Percentiles rank a stretch among this genome's conserved stretches.
These are phyloP conservation scores for Iris macrosiphon DNA, from an alignment of 106 monocot species.

Conservation along the genomic window DNA sequence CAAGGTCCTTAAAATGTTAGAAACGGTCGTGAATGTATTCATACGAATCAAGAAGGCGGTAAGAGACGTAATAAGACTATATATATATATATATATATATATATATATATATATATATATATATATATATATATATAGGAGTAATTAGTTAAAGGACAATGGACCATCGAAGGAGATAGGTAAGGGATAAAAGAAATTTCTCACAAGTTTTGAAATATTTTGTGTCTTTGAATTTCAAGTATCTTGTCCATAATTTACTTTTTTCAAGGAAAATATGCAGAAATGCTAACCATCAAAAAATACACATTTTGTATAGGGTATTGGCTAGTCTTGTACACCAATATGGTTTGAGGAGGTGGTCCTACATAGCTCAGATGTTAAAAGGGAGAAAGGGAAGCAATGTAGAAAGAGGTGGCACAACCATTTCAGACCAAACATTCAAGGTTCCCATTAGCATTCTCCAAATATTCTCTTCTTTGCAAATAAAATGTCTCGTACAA, in stretches of 20 bases:
- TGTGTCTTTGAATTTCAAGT: background rate
- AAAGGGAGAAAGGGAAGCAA: conserved; percentile 77
- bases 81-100: too few relatives aligned
- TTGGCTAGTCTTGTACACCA: conserved; percentile 51
- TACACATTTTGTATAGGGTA: conserved; percentile 17
- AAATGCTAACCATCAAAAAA: background rate
- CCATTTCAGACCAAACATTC: conserved; percentile 85
- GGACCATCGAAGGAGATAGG: conserved; percentile 78
- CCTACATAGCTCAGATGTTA: conserved; percentile 52
- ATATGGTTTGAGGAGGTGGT: conserved; percentile 75
- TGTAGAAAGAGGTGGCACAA: conserved; percentile 95
- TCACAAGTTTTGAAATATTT: background rate
- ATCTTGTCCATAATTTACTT: background rate
- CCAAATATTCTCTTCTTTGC: background rate
- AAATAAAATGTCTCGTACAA: too few relatives aligned
- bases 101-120: too few relatives aligned
- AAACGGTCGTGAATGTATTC: too few relatives aligned
- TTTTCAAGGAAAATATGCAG: background rate
- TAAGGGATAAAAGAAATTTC: conserved; percentile 14
- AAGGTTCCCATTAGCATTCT: conserved; percentile 44
- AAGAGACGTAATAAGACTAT: conserved; percentile 28
- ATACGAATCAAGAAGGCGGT: background rate
- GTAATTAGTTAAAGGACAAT: conserved; percentile 63
- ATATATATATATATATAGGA: too few relatives aligned
- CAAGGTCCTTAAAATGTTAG: too few relatives aligned